These are phyloP conservation scores for Handroanthus guayacan DNA, from an alignment of 257 asterid species.

Conservation along the genomic window DNA sequence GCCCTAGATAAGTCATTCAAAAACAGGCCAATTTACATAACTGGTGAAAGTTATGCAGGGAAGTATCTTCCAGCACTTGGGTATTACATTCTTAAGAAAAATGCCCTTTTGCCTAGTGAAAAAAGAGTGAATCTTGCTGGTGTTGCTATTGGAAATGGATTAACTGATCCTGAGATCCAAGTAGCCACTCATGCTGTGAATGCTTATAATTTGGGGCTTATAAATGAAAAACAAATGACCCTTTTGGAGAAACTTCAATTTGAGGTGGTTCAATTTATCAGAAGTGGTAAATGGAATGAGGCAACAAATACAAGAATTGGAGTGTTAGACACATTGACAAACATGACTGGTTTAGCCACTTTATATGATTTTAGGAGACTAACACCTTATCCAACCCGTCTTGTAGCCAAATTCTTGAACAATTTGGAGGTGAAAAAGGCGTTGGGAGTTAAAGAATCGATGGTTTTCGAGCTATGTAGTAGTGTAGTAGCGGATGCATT, in stretches of 20 bases:
- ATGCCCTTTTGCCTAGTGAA: slow-evolving; percentile 44
- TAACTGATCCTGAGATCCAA: slow-evolving; percentile 84
- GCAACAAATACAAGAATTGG: slow-evolving; percentile 51
- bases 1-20: slow-evolving; percentile 54
- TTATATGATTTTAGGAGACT: slow-evolving; percentile 65
- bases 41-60: slow-evolving; percentile 92
- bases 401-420: slow-evolving; percentile 61
- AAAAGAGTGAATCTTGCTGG: slow-evolving; percentile 64
- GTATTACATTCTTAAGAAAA: slow-evolving; percentile 55
- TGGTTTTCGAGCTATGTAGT: slow-evolving; percentile 58
- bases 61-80: slow-evolving; percentile 84
- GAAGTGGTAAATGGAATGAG: slow-evolving; percentile 61
- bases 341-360: slow-evolving; percentile 84
- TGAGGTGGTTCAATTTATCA: slow-evolving; percentile 40
- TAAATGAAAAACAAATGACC: slow-evolving; percentile 64
- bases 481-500: slow-evolving; percentile 52
- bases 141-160: slow-evolving; percentile 81
- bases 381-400: slow-evolving; percentile 58
- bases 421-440: slow-evolving; percentile 55
- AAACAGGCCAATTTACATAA: slow-evolving; percentile 63
- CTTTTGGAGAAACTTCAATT: slow-evolving; percentile 60
- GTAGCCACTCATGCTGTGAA: slow-evolving; percentile 64
- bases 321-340: slow-evolving; percentile 48
- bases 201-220: slow-evolving; percentile 59
- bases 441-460: slow-evolving; percentile 56